phyloP scores from a whole-genome alignment of 345 rosid genomes.

The Theobroma cacao region DNA sequence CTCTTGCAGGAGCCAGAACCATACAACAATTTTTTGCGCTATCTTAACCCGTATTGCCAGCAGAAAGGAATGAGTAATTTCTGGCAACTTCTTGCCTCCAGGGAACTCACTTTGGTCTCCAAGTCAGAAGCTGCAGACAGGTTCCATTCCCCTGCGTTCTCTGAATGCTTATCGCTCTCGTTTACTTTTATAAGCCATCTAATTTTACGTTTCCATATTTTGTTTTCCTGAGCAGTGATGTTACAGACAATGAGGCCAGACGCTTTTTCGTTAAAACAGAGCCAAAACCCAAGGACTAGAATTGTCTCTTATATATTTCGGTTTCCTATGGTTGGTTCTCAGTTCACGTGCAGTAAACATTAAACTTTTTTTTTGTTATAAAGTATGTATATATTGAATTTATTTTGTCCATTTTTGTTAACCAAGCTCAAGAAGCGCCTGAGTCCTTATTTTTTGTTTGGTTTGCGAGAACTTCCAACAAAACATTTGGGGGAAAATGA shows the following conservation, averaged over 20 bases:
- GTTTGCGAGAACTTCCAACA: too few species aligned
- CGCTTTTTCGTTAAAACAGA: constrained; percentile 42
- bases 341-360: too few species aligned
- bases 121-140: constrained; percentile 87
- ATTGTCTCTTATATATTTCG: background rate
- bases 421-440: too few species aligned
- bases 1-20: constrained; percentile 72
- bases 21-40: constrained; percentile 61
- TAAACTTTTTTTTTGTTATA: too few species aligned
- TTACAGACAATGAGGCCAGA: constrained; percentile 56
- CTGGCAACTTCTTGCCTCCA: constrained; percentile 43
- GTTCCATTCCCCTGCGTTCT: constrained; percentile 27
- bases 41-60: constrained; percentile 37
- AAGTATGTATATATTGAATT: too few species aligned
- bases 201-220: constrained; percentile 1
- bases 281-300: constrained; percentile 24
- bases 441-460: too few species aligned
- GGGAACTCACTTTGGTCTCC: constrained; percentile 56
- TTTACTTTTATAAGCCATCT: background rate
- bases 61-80: constrained; percentile 38
- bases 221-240: constrained; percentile 48
- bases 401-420: too few species aligned
- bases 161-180: background rate
- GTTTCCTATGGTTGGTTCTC: background rate
- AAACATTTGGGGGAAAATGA: too few species aligned